Base-by-base conservation (phyloP, 1,284 basidiomycete species). In the Trametes versicolor region DNA sequence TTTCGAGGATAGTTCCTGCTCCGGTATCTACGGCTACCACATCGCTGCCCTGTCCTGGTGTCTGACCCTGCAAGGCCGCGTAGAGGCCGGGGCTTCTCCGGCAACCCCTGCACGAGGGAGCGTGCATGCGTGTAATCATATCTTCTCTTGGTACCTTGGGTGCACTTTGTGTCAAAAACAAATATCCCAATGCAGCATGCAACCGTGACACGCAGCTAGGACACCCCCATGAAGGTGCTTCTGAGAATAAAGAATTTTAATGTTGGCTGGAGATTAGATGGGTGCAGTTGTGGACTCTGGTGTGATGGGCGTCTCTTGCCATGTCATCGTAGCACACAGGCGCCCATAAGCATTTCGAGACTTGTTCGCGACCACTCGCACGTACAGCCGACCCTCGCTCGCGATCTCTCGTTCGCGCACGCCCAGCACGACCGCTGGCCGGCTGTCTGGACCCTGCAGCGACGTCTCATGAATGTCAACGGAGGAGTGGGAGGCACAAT, bases 401-500 rank as follows among this genome's bases (percentile, higher is more conserved):
- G 50, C 21, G 34, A 23, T 55, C 54, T 53, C 45, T 51, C 55
- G 2, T 37, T 60, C 52, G 47, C 63, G 60, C 58, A 61, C 63
- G 61, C 63, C 62, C 58, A 52, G 62, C 56, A 61, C 66, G 63
- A 58, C 67, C 62, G 67, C 70, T 64, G 65, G 67, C 15, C 70
- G 65, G 65, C 66, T 66, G 56, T 63, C 58, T 64, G 60, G 60
- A 54, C 47, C 17, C 37, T 63, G 32, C 27, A 34, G 36, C 62
- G 37, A 45, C 59, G 43, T 61, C 63, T 55, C 53, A 73, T 73
- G 70, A 66, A 76, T 76, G 76, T 69, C 70, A 60, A 64, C 53
- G 60, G 69, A 66, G 52, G 72, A 76, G 67, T 96, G 93, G 92
- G 87, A 90, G 75, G 71, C 63, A 50, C 73, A 80, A 69, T 97